Conservation (phyloP, 2,329 filamentous ascomycete genomes). For the Kalaharituber pfeilii region DNA sequence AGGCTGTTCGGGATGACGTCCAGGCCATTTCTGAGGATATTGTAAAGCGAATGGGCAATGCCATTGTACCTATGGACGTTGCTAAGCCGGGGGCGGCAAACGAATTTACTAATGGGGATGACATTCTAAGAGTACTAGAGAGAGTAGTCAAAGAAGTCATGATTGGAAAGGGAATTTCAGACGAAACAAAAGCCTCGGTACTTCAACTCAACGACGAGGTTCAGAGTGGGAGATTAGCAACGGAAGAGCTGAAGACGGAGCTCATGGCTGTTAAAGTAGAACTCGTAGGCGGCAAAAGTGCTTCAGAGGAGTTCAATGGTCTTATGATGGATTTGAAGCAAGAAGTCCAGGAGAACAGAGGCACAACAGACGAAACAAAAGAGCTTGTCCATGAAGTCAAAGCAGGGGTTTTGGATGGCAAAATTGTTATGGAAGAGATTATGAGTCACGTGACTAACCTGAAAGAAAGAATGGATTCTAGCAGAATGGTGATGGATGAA, state of each 20-base stretch:
- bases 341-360: background rate
- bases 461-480: background rate
- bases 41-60: constrained; percentile 8
- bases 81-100: background rate
- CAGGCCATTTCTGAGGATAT: constrained; percentile 43
- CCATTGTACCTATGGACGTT: background rate
- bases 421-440: background rate
- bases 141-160: background rate
- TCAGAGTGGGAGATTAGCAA: background rate
- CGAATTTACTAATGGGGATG: background rate
- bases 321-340: background rate
- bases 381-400: background rate
- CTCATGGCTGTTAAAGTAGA: background rate
- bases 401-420: background rate
- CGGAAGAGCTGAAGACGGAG: background rate
- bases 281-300: constrained; percentile 26
- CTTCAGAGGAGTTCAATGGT: constrained; percentile 31
- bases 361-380: background rate
- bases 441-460: background rate
- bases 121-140: background rate
- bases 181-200: background rate
- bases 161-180: background rate
- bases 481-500: background rate
- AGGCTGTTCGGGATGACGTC: constrained; percentile 26
- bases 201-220: background rate